Conservation (phyloP, 2,329 filamentous ascomycete genomes). For the Pseudogymnoascus verrucosus region DNA sequence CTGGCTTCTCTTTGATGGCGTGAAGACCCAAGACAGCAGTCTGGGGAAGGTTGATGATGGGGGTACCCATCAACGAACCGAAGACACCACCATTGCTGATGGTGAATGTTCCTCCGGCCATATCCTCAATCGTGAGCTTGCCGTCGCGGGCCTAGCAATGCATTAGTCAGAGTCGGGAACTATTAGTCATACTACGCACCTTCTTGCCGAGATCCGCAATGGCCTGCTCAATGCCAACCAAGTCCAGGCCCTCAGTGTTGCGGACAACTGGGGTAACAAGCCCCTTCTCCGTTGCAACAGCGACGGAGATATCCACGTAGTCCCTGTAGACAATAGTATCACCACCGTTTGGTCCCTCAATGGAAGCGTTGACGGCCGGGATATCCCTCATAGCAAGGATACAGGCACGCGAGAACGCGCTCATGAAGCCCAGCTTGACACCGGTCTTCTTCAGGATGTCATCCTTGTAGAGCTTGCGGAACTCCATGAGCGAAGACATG, state of each 20-base stretch:
- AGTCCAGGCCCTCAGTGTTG: slow-evolving; percentile 81
- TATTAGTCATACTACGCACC: slow-evolving; percentile 40
- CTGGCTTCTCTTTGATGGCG: slow-evolving; percentile 89
- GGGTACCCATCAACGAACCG: slow-evolving; percentile 92
- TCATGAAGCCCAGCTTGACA: slow-evolving; percentile 99
- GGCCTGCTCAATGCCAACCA: slow-evolving; percentile 79
- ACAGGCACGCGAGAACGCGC: slow-evolving; percentile 84
- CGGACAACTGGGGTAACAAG: slow-evolving; percentile 94
- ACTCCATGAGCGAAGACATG: slow-evolving; percentile 96
- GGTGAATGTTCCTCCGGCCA: slow-evolving; percentile 97
- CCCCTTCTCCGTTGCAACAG: slow-evolving; percentile 94
- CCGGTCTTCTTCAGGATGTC: slow-evolving; percentile 92
- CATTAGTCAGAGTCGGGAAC: slow-evolving; percentile 12
- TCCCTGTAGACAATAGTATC: slow-evolving; percentile 98
- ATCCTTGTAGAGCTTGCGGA: slow-evolving; percentile 96
- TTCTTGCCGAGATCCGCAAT: slow-evolving; percentile 96
- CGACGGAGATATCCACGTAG: slow-evolving; percentile 96
- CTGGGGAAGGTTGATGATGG: slow-evolving; percentile 96
- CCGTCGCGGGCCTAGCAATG: slow-evolving; percentile 69
- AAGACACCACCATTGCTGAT: slow-evolving; percentile 98
- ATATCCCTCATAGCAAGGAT: slow-evolving; percentile 90
- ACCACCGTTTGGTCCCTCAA: slow-evolving; percentile 88
- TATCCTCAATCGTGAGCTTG: slow-evolving; percentile 97
- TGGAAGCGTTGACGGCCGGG: slow-evolving; percentile 92
- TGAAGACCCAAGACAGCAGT: slow-evolving; percentile 88